These are phyloP conservation scores for Silybum marianum DNA, from an alignment of 129 eudicot species.

Conservation along the genomic window DNA sequence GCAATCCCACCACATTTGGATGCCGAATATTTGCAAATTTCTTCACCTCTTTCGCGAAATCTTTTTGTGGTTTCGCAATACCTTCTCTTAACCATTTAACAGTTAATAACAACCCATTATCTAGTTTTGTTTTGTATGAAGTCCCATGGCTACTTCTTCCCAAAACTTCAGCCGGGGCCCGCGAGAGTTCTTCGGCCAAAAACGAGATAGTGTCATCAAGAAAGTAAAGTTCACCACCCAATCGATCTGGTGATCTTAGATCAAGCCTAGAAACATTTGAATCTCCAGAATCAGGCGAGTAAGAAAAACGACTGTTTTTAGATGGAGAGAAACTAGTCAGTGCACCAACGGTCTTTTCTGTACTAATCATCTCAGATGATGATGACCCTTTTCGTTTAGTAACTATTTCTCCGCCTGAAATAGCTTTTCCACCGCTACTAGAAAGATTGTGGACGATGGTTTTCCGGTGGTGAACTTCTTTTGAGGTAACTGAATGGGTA, in stretches of 20 bases:
- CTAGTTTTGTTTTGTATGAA: conserved; percentile 85
- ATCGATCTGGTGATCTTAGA: conserved; percentile 80
- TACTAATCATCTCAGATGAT: conserved; percentile 70
- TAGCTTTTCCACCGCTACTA: conserved; percentile 45
- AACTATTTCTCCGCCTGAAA: conserved; percentile 67
- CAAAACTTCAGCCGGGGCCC: conserved; percentile 95
- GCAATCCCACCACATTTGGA: conserved; percentile 91
- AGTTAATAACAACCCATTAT: conserved; percentile 80
- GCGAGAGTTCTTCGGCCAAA: conserved; percentile 85
- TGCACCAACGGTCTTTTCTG: conserved; percentile 58
- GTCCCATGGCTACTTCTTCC: conserved; percentile 99
- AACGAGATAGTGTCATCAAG: conserved; percentile 84
- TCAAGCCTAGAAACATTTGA: conserved; percentile 78
- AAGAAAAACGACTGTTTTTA: conserved; percentile 78
- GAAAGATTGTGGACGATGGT: conserved; percentile 34
- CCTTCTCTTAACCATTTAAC: conserved; percentile 99
- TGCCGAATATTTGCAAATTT: conserved; percentile 91
- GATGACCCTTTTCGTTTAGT: conserved; percentile 62
- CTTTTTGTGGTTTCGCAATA: conserved; percentile 95
- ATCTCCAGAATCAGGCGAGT: conserved; percentile 97
- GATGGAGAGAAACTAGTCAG: conserved; percentile 82
- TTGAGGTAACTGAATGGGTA: conserved; percentile 39
- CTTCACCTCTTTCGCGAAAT: conserved; percentile 93
- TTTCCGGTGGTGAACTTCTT: conserved; percentile 47
- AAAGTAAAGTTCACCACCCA: conserved; percentile 91